Evolutionary conservation across 2,329 filamentous ascomycete genomes (phyloP), one percentile per base, ranked within the genome.

Genomic region (Coleophoma cylindrospora): DNA sequence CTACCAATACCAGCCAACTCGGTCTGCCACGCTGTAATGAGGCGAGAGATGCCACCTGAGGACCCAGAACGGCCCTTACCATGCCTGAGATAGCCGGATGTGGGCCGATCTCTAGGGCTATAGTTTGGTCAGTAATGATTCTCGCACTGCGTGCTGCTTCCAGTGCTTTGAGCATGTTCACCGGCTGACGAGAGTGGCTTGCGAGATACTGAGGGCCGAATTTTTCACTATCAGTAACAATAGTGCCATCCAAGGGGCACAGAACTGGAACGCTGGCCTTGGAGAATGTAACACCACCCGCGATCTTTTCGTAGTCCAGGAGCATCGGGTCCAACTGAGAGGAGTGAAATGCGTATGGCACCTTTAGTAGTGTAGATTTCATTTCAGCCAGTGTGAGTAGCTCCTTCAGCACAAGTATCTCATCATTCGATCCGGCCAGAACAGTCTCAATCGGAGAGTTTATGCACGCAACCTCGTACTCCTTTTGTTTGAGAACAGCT

Each of bases 401-500:
- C n/a, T n/a, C n/a, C n/a, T n/a, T n/a, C n/a, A n/a, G n/a, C n/a
- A n/a, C n/a, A n/a, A n/a, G n/a, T n/a, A 85, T 75, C 19, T 79
- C 70, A 33, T 77, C 74, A 41, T 71, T 70, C 19, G 75, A 74
- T 14, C 78, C 68, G 53, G 79, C 80, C 13, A 92, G 73, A 3
- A 92, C 88, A 9, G 84, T 90, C 63, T 89, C 86, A 45, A 81
- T 74, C 0, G 83, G 83, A 0, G 84, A 81, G 58, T 94, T 94
- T 64, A 89, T 77, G 70, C 89, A 92, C 11, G 88, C 84, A 45
- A 74, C 62, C 4, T 64, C 68, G 12, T 14, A 14, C 10, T 14
- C 86, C 12, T 19, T 59, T n/a, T n/a, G n/a, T n/a, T n/a, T n/a
- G n/a, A n/a, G n/a, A n/a, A n/a, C n/a, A n/a, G n/a, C n/a, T n/a